Base-by-base conservation (phyloP, 2,329 filamentous ascomycete genomes). In the Penicillium hesseltinei region DNA sequence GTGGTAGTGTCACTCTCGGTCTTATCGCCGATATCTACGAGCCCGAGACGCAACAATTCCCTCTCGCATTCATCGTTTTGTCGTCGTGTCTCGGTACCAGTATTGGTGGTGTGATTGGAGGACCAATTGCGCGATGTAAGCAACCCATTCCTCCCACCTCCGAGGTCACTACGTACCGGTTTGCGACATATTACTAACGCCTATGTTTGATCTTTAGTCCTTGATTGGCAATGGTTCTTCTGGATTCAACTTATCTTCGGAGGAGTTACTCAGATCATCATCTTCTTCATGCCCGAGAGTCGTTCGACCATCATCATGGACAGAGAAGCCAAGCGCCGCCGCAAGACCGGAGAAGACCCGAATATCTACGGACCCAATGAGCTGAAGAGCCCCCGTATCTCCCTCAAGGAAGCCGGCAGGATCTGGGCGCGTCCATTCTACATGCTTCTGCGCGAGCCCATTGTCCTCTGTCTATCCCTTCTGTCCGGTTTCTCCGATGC, bases 371-470 rank as follows among this genome's bases (percentile, higher is more conserved):
- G 89, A 0, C 88, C 81, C 1, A 80, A 80, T 52, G 83, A 85
- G 65, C 69, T 81, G 13, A 66, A 68, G 40, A 56, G 36, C 3
- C 63, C 62, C 4, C 79, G 83, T 44, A 81, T 88, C 66, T 80
- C 80, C 10, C 35, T 61, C 19, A 62, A 62, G 11, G 66, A 69
- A 54, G 57, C 62, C 7, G 55, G 61, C 15, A 61, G 69, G 49
- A 84, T 83, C 5, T 86, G 83, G 83, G 62, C 77, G 19, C 84
- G 87, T 0, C 87, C 88, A 0, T 90, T 89, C 74, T 80, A 81
- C 68, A 88, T 90, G 84, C 87, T 90, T 66, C 59, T 88, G 29
- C 88, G 83, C 1, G 88, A 91, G 75, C 88, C 88, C 5, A 91
- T 91, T 51, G 88, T 90, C 10, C 75, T 88, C 11, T 83, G 81